Evolutionary conservation across 108 stramenopile species (phyloP).

Genomic region (Skeletonema potamos): DNA sequence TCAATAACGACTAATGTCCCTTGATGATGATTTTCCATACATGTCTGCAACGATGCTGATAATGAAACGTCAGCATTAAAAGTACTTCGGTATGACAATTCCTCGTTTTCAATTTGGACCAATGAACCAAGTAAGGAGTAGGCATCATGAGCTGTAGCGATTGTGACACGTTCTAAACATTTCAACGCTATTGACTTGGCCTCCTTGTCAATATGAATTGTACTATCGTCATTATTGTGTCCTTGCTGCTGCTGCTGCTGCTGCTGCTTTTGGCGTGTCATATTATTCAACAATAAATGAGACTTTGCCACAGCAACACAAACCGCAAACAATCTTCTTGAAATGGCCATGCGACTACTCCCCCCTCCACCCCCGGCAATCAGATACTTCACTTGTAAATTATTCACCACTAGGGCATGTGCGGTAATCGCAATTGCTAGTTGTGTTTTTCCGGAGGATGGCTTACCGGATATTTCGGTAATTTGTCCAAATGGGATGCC

Average conservation of each 20-base stretch:
- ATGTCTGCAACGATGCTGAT: neutral
- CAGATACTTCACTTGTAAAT: conserved; percentile 21
- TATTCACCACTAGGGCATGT: conserved; percentile 14
- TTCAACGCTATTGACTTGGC: conserved; percentile 1
- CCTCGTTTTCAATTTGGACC: conserved; percentile 34
- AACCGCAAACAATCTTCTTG: conserved; percentile 23
- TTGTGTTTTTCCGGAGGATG: conserved; percentile 50
- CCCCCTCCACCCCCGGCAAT: conserved; percentile 18
- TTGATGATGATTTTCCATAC: too few species aligned
- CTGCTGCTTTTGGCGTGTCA: neutral
- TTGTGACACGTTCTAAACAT: conserved; percentile 13
- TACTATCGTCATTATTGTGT: neutral
- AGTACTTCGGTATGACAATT: neutral
- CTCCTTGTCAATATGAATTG: neutral
- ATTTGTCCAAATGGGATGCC: conserved; percentile 46
- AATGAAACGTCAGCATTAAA: neutral
- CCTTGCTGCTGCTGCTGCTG: neutral
- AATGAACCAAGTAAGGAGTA: conserved; percentile 37
- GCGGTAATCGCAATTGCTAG: conserved; percentile 39
- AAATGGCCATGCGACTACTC: conserved; percentile 10
- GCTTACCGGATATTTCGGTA: conserved; percentile 45
- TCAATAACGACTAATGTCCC: conserved; percentile 42
- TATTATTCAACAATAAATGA: neutral
- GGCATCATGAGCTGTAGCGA: conserved; percentile 27
- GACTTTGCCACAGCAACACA: conserved; percentile 11